Conservation (phyloP, 2,329 filamentous ascomycete genomes). For the Aspergillus sojae region DNA sequence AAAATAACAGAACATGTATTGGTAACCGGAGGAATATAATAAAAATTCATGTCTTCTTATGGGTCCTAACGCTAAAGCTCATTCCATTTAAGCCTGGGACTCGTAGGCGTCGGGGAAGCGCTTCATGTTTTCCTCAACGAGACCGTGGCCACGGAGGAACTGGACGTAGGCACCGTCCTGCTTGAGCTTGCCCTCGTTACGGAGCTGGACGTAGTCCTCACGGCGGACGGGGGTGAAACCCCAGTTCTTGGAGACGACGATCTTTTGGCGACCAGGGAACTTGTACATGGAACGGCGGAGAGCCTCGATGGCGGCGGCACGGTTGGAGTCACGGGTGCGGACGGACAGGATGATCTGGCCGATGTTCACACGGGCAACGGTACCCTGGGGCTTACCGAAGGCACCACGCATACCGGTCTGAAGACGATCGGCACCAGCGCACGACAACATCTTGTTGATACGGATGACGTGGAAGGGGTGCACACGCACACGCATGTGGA, state of each 20-base stretch:
- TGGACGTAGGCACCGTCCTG: constrained; percentile 99
- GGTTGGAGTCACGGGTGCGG: constrained; percentile 94
- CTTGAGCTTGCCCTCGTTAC: constrained; percentile 89
- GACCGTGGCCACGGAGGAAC: constrained; percentile 95
- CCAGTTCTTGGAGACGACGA: constrained; percentile 99
- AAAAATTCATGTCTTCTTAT: constrained; percentile 18
- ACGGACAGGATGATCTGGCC: constrained; percentile 98
- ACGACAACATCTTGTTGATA: constrained; percentile 99
- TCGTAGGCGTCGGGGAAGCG: constrained; percentile 88
- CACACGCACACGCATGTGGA: constrained; percentile 75
- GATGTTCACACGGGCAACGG: constrained; percentile 99
- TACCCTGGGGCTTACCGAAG: constrained; percentile 99
- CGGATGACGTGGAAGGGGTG: constrained; percentile 99
- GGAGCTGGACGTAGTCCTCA: constrained; percentile 96
- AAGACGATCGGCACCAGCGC: constrained; percentile 99
- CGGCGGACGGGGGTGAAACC: constrained; percentile 98
- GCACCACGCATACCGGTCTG: constrained; percentile 99
- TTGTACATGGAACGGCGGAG: constrained; percentile 99
- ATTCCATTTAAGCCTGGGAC: constrained; percentile 48
- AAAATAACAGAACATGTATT: constrained; percentile 7
- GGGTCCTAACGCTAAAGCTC: constrained; percentile 17
- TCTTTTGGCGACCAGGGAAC: constrained; percentile 99
- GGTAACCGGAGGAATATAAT: constrained; percentile 4
- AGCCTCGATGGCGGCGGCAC: constrained; percentile 92
- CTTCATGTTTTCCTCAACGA: constrained; percentile 82